phyloP scores from a whole-genome alignment of 805 yeast genomes.

The Kregervanrija delftensis region DNA sequence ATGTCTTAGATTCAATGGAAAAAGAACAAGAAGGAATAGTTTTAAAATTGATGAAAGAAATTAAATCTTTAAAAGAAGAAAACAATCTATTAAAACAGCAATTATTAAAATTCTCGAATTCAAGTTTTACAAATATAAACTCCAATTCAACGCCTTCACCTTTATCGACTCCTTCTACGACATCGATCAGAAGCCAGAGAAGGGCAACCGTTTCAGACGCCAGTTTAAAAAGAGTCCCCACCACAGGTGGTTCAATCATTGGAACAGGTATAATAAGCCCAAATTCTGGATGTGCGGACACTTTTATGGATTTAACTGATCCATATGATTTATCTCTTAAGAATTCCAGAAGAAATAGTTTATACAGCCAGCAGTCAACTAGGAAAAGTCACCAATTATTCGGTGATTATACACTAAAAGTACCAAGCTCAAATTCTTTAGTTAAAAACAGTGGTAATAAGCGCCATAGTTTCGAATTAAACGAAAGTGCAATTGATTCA shows the following conservation, averaged over 20 bases:
- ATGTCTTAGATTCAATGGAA: constrained; percentile 56
- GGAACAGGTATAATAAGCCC: too few relatives aligned
- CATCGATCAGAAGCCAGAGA: constrained; percentile 13
- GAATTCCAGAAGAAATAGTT: too few relatives aligned
- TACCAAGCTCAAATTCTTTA: too few relatives aligned
- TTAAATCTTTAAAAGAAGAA: constrained; percentile 46
- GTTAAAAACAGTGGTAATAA: too few relatives aligned
- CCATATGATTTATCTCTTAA: too few relatives aligned
- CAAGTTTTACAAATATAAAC: constrained; percentile 2
- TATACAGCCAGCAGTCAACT: too few relatives aligned
- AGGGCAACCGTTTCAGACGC: constrained; percentile 20
- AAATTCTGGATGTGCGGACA: too few relatives aligned
- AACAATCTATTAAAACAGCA: constrained; percentile 34
- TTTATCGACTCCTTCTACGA: constrained; percentile 16
- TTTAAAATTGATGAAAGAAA: constrained; percentile 57
- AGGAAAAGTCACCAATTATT: too few relatives aligned
- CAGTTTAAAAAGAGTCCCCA: constrained; percentile 16
- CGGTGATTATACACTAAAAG: too few relatives aligned
- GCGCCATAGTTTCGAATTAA: too few relatives aligned
- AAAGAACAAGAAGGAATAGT: constrained; percentile 74
- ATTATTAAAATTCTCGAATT: constrained; percentile 11
- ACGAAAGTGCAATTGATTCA: too few relatives aligned
- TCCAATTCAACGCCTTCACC: constrained; percentile 5
- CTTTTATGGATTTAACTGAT: too few relatives aligned
- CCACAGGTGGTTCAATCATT: background rate